Evolutionary conservation across 225 moss, liverwort and hornwort species (phyloP).

Genomic region (Anthoceros angustus): DNA sequence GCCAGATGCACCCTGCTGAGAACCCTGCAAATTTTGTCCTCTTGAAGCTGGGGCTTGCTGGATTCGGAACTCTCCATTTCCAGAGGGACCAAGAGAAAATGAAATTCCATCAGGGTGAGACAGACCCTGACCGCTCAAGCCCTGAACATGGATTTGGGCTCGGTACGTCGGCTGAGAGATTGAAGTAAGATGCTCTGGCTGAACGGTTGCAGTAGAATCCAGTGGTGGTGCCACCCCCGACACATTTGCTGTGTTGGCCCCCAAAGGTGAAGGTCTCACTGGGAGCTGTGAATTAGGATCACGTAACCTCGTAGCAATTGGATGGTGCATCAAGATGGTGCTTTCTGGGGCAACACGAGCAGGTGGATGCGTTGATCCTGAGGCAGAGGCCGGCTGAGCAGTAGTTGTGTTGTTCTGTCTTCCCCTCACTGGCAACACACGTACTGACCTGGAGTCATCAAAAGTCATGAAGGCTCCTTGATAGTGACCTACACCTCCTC

Average conservation of each 20-base stretch:
- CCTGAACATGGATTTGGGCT: not conserved
- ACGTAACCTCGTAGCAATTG: not conserved
- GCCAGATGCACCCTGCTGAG: too few relatives aligned
- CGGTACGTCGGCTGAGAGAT: not conserved
- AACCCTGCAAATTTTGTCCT: not conserved
- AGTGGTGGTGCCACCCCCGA: not conserved
- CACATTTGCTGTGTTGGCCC: not conserved
- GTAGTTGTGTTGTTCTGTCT: not conserved
- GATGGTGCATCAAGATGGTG: not conserved
- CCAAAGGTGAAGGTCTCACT: not conserved
- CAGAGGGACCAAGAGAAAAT: not conserved
- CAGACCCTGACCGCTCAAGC: not conserved
- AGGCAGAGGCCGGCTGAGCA: not conserved
- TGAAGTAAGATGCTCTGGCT: not conserved
- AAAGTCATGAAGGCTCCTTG: slow-evolving; percentile 95
- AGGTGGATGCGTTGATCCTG: not conserved
- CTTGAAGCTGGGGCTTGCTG: not conserved
- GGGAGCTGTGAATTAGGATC: not conserved
- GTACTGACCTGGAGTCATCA: slow-evolving; percentile 69
- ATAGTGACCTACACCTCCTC: slow-evolving; percentile 27
- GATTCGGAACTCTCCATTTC: not conserved
- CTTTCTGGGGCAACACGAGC: not conserved
- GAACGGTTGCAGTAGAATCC: not conserved
- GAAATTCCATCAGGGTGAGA: not conserved
- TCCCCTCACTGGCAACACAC: slow-evolving; percentile 69